Conservation (phyloP, 176 grass and related monocot species). For the Elymus sibiricus region DNA sequence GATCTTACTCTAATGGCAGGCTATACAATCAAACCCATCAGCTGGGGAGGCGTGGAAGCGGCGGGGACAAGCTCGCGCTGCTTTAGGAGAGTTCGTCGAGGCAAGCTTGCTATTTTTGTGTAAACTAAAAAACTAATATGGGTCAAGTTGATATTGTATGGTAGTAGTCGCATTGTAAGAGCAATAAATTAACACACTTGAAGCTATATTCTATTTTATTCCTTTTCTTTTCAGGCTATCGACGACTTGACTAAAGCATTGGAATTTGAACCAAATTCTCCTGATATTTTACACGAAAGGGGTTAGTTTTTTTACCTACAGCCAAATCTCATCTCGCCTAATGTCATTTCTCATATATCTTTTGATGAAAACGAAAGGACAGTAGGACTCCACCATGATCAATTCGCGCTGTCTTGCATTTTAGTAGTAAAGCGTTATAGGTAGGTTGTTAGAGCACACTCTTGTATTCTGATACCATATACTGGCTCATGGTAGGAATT, state of each 20-base stretch:
- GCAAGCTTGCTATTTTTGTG: conserved; percentile 34
- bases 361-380: background rate
- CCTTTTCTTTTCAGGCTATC: conserved; percentile 60
- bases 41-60: conserved; percentile 98
- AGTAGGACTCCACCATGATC: background rate
- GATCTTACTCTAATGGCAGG: conserved; percentile 43
- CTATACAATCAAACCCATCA: conserved; percentile 83
- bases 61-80: conserved; percentile 93
- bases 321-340: conserved; percentile 16
- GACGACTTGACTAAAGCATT: conserved; percentile 90
- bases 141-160: background rate
- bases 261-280: conserved; percentile 92
- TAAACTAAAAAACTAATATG: conserved; percentile 19
- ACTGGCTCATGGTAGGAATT: conserved; percentile 62
- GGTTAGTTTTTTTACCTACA: conserved; percentile 43
- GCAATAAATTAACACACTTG: conserved; percentile 10
- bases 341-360: conserved; percentile 20
- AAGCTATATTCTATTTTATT: conserved; percentile 21
- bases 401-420: background rate
- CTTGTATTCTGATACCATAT: conserved; percentile 36
- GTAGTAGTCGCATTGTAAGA: background rate
- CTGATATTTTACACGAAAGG: conserved; percentile 98
- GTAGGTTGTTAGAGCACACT: conserved; percentile 15
- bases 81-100: conserved; percentile 91
- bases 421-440: conserved; percentile 10